Evolutionary conservation across 1,284 basidiomycete species (phyloP), one percentile per base, ranked within the genome.

Genomic region (Kalmanozyma brasiliensis): DNA sequence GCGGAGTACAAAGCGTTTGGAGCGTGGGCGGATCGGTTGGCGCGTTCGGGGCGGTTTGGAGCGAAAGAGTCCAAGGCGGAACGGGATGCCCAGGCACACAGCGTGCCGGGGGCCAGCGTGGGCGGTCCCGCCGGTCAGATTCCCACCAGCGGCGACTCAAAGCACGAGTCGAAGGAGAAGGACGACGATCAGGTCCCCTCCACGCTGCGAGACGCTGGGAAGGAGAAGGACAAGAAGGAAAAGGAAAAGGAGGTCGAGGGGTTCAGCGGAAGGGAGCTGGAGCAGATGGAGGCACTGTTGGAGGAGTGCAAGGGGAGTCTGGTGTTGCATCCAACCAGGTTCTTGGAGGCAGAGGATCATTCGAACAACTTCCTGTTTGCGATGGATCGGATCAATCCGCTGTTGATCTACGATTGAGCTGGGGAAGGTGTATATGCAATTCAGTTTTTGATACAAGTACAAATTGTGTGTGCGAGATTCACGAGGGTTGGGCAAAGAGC

Each of bases 311-410:
- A 67, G 26, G 80, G 80, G 19, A 51, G 47, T 19, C 47, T 82
- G 37, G 75, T 82, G 30, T 32, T 79, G 24, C 67, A 76, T 48
- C 73, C 79, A 2, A 70, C 76, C 9, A 63, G 76, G 19, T 82
- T 80, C 56, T 55, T 82, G 43, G 80, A 82, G 55, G 73, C 74
- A 13, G 80, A 82, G 43, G 70, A 73, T 30, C 52, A 57, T 26
- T 56, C 61, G 7, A 74, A 73, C 52, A 76, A 78, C 61, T 76
- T 77, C 43, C 41, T 80, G 36, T 80, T 80, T 44, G 68, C 77
- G 16, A 73, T 77, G 73, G 78, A 80, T 42, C 47, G 74, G 17
- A 79, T 80, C 33, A 74, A 77, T 30, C 78, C 78, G 13, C 47
- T 77, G 24, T 52, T 71, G 30, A 67, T 71, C 35, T 66, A 71